Conservation (phyloP, 78 protist species). For the Chrysochromulina parva region DNA sequence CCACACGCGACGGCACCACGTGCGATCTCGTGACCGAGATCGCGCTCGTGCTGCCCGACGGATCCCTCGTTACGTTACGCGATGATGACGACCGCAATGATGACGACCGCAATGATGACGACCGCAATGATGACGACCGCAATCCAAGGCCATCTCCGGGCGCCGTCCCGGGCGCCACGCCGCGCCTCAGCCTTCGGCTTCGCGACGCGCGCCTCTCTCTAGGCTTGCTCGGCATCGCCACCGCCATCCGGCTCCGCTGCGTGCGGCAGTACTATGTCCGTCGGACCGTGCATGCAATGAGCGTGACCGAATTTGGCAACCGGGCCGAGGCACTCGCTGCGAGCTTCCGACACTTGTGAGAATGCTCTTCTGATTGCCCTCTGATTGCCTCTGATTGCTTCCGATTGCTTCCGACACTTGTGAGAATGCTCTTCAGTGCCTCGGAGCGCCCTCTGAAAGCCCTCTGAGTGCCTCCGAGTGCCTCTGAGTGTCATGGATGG, state of each 20-base stretch:
- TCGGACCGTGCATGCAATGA: not conserved
- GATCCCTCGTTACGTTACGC: too few species aligned
- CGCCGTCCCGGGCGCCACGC: too few species aligned
- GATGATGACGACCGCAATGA: not conserved
- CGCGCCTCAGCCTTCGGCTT: not conserved
- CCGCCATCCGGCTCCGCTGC: not conserved
- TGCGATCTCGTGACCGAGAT: not conserved
- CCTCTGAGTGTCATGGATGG: too few species aligned
- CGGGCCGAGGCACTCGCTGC: not conserved
- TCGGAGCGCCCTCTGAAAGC: too few species aligned
- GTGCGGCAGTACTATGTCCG: not conserved
- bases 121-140: not conserved
- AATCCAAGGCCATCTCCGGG: too few species aligned
- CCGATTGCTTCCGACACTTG: not conserved
- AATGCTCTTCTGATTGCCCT: too few species aligned
- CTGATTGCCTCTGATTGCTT: too few species aligned
- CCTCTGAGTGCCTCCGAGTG: too few species aligned
- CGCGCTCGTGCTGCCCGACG: not conserved
- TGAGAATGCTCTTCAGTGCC: too few species aligned
- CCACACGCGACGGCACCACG: not conserved
- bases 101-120: not conserved
- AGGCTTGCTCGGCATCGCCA: not conserved
- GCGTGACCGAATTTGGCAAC: not conserved
- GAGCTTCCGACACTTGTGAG: not conserved
- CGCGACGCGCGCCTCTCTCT: not conserved